Percentiles rank a stretch among this genome's conserved stretches.
phyloP scores from a whole-genome alignment of 345 rosid species.

The Boechera divaricarpa region DNA sequence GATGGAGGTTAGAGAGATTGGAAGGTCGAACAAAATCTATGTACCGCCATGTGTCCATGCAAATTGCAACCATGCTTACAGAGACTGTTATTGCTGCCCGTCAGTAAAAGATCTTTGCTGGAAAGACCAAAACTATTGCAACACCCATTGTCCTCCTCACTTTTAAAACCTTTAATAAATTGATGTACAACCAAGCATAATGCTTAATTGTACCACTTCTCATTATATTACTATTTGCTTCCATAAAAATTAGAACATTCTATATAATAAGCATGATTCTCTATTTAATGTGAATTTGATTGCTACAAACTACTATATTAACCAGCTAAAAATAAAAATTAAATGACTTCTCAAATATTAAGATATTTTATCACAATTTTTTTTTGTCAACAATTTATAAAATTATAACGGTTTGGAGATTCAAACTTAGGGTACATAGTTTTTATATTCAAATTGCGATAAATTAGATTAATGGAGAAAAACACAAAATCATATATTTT shows the following conservation, averaged over 20 bases:
- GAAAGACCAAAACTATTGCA: background rate
- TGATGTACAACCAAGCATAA: background rate
- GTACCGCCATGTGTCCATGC: background rate
- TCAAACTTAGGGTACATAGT: too few relatives aligned
- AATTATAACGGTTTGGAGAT: too few relatives aligned
- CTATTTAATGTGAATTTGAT: background rate
- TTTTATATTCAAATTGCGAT: too few relatives aligned
- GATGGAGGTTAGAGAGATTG: background rate
- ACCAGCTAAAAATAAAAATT: too few relatives aligned
- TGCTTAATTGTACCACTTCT: background rate
- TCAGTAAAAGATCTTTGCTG: background rate
- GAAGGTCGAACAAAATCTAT: background rate
- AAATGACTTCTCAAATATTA: too few relatives aligned
- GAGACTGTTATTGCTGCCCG: slow-evolving; percentile 1
- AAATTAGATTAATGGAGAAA: too few relatives aligned
- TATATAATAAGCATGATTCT: background rate
- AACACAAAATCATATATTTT: too few relatives aligned
- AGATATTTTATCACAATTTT: too few relatives aligned
- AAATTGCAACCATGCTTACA: background rate
- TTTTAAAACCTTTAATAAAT: background rate
- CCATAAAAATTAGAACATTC: background rate
- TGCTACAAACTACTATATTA: background rate
- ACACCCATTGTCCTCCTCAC: background rate
- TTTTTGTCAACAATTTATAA: too few relatives aligned
- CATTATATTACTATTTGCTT: background rate